phyloP scores from a whole-genome alignment of 2,329 filamentous ascomycete species.

The Curvularia sp. region DNA sequence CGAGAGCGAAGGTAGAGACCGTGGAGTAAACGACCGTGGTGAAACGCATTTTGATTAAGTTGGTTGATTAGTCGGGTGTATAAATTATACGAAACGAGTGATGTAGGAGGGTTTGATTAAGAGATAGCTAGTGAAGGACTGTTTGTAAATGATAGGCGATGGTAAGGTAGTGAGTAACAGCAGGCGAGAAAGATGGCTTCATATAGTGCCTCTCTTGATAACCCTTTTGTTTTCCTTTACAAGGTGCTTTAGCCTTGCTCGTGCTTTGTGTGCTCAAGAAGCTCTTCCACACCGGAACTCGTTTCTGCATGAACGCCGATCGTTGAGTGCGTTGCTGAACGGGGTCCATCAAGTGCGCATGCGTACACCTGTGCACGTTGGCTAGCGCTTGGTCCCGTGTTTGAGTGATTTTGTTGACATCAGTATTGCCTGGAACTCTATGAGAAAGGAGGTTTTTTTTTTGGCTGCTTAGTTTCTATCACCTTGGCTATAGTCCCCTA shows the following conservation, averaged over 20 bases:
- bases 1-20: conserved; percentile 1
- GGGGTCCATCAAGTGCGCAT: neutral
- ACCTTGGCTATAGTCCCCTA: neutral
- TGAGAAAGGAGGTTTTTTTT: neutral
- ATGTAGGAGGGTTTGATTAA: neutral
- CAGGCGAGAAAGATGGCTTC: neutral
- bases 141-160: neutral
- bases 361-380: neutral
- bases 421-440: neutral
- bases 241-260: neutral
- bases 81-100: neutral
- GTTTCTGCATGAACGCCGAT: neutral
- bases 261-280: neutral
- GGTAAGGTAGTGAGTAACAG: neutral
- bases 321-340: neutral
- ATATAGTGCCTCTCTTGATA: neutral
- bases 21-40: neutral
- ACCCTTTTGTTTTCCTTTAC: neutral
- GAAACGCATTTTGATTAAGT: conserved; percentile 6
- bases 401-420: neutral
- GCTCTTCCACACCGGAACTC: neutral
- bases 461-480: neutral
- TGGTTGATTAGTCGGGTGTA: neutral
- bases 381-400: neutral
- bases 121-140: neutral